Base-by-base conservation (phyloP, 371 early-diverging fungal genomes). In the Syncephalastrum racemosum region DNA sequence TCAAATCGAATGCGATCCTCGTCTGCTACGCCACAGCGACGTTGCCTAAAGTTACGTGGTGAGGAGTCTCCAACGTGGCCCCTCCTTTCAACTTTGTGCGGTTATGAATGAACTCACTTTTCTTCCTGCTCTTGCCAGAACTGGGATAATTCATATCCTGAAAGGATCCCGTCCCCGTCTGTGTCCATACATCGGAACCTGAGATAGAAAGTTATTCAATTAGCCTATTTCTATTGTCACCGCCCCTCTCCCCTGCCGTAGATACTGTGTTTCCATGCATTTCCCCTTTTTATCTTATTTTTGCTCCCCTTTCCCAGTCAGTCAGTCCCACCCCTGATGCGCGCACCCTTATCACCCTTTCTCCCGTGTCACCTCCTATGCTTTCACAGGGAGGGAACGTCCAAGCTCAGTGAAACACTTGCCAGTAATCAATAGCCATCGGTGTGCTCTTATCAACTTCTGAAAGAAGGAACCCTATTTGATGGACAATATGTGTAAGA, bases 131-230 rank as follows among this genome's bases (percentile, higher is more conserved):
- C 94, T 40, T 87, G 83, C 76, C 85, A 96, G 64, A 95, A 89
- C 48, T 87, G 81, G 39, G 84, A 77, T 12, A 97, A 66, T 70
- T 97, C 97, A 71, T 88, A 90, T n/a, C 89, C 74, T 10, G 88
- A 83, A 14, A 97, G 70, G 3, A 88, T 55, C 5, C 95, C 96
- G 71, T 96, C 96, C 7, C 90, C 90, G 66, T 97, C 96, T 8
- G 88, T 66, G 66, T 97, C 97, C 72, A 96, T 69, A 53, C 89
- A 90, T 50, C 93, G 83, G 77, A 96, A 97, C 79, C 78, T 77
- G 39, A 22, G 16, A 53, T 40, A 1, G 20, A 27, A 40, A 41
- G 19, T 22, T 24, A 41, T 46, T 12, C 39, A 49, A 43, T 39
- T 13, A 53, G 16, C 53, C 42, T 39, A 16, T 12, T 36, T 19